These are phyloP conservation scores for Byssoonygena ceratinophila DNA, from an alignment of 2,329 filamentous ascomycete genomes.

Conservation along the genomic window DNA sequence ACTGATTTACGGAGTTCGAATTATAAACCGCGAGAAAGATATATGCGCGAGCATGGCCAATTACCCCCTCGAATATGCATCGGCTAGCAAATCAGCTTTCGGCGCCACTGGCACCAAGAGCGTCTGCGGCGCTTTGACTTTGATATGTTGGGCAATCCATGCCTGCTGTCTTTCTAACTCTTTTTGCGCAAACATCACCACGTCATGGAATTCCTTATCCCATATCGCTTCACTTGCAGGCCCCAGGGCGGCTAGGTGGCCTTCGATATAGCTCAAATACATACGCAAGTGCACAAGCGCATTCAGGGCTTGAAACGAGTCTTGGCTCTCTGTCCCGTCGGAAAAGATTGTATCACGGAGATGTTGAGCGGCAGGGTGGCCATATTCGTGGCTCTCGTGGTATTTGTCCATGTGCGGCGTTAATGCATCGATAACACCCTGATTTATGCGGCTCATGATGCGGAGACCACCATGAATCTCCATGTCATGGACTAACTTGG, in stretches of 20 bases:
- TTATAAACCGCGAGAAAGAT: not conserved
- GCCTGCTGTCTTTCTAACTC: constrained; percentile 23
- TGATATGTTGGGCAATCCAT: constrained; percentile 29
- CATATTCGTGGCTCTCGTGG: constrained; percentile 21
- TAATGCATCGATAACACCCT: constrained; percentile 18
- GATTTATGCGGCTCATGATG: constrained; percentile 22
- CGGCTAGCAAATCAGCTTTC: not conserved
- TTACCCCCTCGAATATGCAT: not conserved
- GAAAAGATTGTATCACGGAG: constrained; percentile 25
- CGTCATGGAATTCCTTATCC: constrained; percentile 27
- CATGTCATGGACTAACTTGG: constrained; percentile 21
- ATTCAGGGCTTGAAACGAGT: constrained; percentile 24
- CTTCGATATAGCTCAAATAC: constrained; percentile 26
- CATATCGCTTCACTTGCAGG: constrained; percentile 28
- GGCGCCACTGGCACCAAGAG: constrained; percentile 26
- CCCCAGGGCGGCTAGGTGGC: constrained; percentile 23
- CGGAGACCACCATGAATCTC: constrained; percentile 26
- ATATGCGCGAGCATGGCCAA: not conserved
- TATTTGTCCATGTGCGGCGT: constrained; percentile 22
- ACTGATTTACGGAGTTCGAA: too few relatives aligned
- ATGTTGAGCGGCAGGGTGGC: constrained; percentile 16
- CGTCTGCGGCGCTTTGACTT: constrained; percentile 27
- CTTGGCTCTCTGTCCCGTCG: constrained; percentile 15
- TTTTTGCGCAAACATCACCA: constrained; percentile 19
- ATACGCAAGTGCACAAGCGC: constrained; percentile 21